Conservation (phyloP, 495 filamentous ascomycete species). For the Parmelia sp. region DNA sequence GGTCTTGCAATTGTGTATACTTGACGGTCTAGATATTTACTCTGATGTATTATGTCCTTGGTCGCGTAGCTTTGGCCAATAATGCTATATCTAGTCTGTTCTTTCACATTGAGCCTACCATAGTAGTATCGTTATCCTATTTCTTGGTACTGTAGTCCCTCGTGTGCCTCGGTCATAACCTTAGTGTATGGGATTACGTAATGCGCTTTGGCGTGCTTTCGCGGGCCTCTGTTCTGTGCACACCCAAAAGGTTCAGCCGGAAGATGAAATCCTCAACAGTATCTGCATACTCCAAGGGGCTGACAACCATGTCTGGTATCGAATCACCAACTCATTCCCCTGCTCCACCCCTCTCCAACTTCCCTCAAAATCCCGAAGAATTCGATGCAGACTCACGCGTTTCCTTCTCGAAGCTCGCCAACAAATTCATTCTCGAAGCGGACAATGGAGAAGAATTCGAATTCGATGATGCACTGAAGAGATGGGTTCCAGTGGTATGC, state of each 20-base stretch:
- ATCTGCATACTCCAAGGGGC: neutral
- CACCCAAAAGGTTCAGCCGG: too few species aligned
- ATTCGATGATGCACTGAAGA: constrained; percentile 61
- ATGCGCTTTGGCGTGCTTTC: too few species aligned
- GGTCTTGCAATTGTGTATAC: neutral
- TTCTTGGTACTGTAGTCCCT: too few species aligned
- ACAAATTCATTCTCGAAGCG: constrained; percentile 76
- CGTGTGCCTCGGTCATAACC: too few species aligned
- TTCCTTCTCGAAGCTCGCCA: constrained; percentile 72
- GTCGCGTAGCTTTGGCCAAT: neutral
- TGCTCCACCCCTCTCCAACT: constrained; percentile 33
- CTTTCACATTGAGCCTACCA: neutral
- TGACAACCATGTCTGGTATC: constrained; percentile 4
- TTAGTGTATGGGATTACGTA: too few species aligned
- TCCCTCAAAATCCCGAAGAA: constrained; percentile 64
- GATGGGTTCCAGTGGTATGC: constrained; percentile 73
- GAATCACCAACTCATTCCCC: constrained; percentile 16
- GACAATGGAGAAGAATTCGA: constrained; percentile 82
- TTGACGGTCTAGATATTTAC: neutral
- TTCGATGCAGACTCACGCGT: constrained; percentile 81
- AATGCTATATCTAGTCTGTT: neutral
- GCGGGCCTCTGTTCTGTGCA: too few species aligned
- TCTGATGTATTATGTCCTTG: neutral
- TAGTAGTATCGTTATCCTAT: too few species aligned
- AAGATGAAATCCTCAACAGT: too few species aligned